Conservation (phyloP, 2,329 filamentous ascomycete species). For the Plectosphaerella cucumerina region DNA sequence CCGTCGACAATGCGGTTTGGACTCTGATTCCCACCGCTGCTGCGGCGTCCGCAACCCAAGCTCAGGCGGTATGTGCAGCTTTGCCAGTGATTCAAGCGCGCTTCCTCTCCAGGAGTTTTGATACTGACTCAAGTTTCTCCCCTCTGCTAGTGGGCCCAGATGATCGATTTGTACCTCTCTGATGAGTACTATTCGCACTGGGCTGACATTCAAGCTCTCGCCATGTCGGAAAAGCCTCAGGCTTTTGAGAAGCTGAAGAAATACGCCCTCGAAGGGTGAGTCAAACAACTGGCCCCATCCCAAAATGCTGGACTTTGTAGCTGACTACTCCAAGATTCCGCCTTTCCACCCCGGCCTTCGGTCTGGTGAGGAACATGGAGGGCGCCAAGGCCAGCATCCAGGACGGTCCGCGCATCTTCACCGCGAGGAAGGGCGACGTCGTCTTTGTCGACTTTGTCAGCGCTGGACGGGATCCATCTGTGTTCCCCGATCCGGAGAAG, state of each 20-base stretch:
- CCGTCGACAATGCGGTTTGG: slow-evolving; percentile 50
- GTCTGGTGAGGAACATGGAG: slow-evolving; percentile 38
- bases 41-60: slow-evolving; percentile 55
- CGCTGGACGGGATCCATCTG: slow-evolving; percentile 39
- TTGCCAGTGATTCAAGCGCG: not conserved
- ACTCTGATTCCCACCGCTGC: slow-evolving; percentile 53
- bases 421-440: slow-evolving; percentile 29
- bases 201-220: slow-evolving; percentile 41
- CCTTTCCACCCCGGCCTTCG: slow-evolving; percentile 42
- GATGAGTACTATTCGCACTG: slow-evolving; percentile 39
- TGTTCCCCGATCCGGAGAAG: slow-evolving; percentile 45
- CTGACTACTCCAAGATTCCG: slow-evolving; percentile 28
- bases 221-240: slow-evolving; percentile 35
- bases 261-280: slow-evolving; percentile 40
- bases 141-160: slow-evolving; percentile 38
- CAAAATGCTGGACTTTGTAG: not conserved
- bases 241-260: slow-evolving; percentile 41
- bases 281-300: not conserved
- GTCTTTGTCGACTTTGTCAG: slow-evolving; percentile 47
- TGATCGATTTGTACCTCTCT: slow-evolving; percentile 48
- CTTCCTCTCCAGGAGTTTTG: slow-evolving; percentile 32
- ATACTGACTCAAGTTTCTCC: slow-evolving; percentile 28
- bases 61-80: slow-evolving; percentile 28
- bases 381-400: slow-evolving; percentile 26
- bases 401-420: slow-evolving; percentile 17